Evolutionary conservation across 164 flowering plant species (phyloP).

Genomic region (Vitis riparia): DNA sequence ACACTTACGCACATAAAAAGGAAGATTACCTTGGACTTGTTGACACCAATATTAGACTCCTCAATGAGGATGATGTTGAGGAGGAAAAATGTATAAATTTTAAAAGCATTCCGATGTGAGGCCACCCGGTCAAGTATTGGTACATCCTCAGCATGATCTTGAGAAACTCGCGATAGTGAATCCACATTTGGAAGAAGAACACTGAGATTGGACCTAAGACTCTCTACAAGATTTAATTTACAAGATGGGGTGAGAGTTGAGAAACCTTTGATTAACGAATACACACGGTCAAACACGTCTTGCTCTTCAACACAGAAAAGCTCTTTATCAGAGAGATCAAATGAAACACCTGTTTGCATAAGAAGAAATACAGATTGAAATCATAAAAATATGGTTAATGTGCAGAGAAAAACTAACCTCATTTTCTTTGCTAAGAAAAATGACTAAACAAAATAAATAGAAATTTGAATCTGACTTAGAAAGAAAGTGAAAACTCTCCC

Average conservation of each 20-base stretch:
- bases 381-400: too few species aligned
- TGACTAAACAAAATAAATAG: too few species aligned
- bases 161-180: conserved; percentile 52
- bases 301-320: conserved; percentile 88
- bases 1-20: background rate
- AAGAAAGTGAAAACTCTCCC: too few species aligned
- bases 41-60: conserved; percentile 42
- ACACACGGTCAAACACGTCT: conserved; percentile 83
- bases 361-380: too few species aligned
- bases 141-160: conserved; percentile 28
- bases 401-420: too few species aligned
- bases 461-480: too few species aligned
- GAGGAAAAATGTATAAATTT: conserved; percentile 82
- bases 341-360: conserved; percentile 57
- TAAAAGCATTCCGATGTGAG: conserved; percentile 82
- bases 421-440: too few species aligned
- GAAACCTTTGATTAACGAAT: conserved; percentile 63
- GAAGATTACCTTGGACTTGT: conserved; percentile 48
- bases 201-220: conserved; percentile 85
- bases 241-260: conserved; percentile 43
- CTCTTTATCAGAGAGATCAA: conserved; percentile 95
- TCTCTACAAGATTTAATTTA: conserved; percentile 72
- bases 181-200: conserved; percentile 88
- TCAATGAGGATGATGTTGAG: conserved; percentile 51
- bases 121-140: conserved; percentile 50